Conservation (phyloP, 75 land plant genomes). For the Larix kaempferi region DNA sequence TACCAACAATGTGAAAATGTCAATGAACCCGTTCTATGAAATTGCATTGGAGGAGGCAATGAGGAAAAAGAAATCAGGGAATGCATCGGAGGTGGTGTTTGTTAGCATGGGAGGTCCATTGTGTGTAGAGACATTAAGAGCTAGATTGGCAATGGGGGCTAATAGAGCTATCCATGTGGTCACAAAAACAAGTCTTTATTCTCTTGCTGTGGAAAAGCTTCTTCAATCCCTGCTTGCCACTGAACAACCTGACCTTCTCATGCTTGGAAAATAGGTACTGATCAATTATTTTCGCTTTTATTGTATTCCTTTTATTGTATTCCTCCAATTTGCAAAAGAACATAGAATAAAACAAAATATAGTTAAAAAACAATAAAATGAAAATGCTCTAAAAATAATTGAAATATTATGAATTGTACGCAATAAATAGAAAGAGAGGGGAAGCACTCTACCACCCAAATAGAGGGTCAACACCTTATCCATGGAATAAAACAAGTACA, state of each 20-base stretch:
- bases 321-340: no score
- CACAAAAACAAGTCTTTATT: slow-evolving; percentile 28
- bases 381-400: no score
- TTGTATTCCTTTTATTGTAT: slow-evolving; percentile 25
- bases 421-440: no score
- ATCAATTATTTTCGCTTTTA: no score
- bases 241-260: slow-evolving; percentile 71
- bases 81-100: slow-evolving; percentile 76
- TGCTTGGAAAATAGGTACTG: slow-evolving; percentile 86
- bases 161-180: slow-evolving; percentile 85
- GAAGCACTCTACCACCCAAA: no score
- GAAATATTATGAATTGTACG: no score
- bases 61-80: slow-evolving; percentile 66
- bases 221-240: slow-evolving; percentile 51
- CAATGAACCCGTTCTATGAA: slow-evolving; percentile 97
- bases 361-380: no score
- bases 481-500: no score
- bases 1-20: slow-evolving; percentile 86
- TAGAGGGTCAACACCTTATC: no score
- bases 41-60: slow-evolving; percentile 91
- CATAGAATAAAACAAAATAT: no score
- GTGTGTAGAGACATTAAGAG: slow-evolving; percentile 77
- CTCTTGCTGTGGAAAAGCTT: slow-evolving; percentile 73
- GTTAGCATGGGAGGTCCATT: slow-evolving; percentile 73
- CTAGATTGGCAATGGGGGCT: slow-evolving; percentile 95